Evolutionary conservation across 1,284 basidiomycete genomes (phyloP).

Genomic region (Tetrapyrgos nigripes): DNA sequence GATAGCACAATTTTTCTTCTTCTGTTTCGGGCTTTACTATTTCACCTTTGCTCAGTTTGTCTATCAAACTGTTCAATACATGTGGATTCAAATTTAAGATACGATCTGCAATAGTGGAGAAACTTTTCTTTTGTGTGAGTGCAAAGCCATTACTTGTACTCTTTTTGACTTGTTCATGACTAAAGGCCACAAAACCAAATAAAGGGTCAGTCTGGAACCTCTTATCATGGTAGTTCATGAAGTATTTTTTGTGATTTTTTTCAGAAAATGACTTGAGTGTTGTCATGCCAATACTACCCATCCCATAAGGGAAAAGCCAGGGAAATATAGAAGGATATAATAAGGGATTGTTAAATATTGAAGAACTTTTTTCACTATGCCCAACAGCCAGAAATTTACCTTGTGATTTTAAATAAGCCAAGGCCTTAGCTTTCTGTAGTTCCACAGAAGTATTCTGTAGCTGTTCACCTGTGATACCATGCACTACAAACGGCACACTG

Average conservation of each 20-base stretch:
- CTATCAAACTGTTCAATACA: slow-evolving; percentile 25
- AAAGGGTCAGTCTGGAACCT: slow-evolving; percentile 32
- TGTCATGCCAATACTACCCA: slow-evolving; percentile 31
- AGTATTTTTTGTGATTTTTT: slow-evolving; percentile 23
- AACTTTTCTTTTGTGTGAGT: slow-evolving; percentile 22
- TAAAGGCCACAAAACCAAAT: slow-evolving; percentile 35
- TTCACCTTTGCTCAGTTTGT: slow-evolving; percentile 30
- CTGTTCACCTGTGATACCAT: slow-evolving; percentile 20
- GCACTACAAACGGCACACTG: slow-evolving; percentile 21
- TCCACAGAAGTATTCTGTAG: slow-evolving; percentile 1
- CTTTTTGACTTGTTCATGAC: slow-evolving; percentile 34
- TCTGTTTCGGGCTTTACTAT: slow-evolving; percentile 30
- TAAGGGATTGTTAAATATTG: slow-evolving; percentile 34
- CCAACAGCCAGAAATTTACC: slow-evolving; percentile 27
- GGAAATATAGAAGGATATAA: slow-evolving; percentile 40
- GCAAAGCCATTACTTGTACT: slow-evolving; percentile 28
- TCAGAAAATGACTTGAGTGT: slow-evolving; percentile 20
- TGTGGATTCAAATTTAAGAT: slow-evolving; percentile 22
- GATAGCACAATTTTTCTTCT: slow-evolving; percentile 42
- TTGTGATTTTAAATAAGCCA: slow-evolving; percentile 26
- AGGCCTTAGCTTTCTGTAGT: slow-evolving; percentile 17
- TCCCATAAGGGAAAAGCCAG: slow-evolving; percentile 44
- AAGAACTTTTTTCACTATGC: slow-evolving; percentile 25
- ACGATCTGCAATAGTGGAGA: slow-evolving; percentile 19
- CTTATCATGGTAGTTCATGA: slow-evolving; percentile 36